These are phyloP conservation scores for Pouteria glomerata DNA, from an alignment of 148 eudicot genomes.

Conservation along the genomic window DNA sequence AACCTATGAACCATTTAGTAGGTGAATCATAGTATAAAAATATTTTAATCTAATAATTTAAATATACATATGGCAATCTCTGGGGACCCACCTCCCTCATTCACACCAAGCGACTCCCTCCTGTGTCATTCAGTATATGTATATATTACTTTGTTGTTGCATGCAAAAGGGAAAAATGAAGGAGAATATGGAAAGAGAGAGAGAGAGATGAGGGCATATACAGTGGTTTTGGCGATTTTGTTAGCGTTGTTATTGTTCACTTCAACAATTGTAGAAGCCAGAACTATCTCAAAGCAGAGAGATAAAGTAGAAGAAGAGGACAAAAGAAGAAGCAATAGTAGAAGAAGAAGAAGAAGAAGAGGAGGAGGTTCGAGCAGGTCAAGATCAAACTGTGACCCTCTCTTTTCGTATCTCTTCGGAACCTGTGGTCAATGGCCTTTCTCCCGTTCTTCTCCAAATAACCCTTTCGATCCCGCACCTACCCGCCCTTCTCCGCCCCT, in stretches of 20 bases:
- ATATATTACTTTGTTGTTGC: no score
- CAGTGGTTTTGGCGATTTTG: background rate
- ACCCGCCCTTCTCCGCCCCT: background rate
- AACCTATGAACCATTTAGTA: no score
- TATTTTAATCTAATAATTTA: no score
- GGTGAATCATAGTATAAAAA: no score
- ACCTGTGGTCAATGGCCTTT: conserved; percentile 37
- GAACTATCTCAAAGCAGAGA: background rate
- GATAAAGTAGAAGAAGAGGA: background rate
- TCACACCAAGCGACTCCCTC: no score
- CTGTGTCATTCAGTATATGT: no score
- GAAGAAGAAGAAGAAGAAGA: conserved; percentile 15
- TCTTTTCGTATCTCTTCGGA: conserved; percentile 22
- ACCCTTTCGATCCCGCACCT: conserved; percentile 19
- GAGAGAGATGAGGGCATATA: conserved; percentile 10
- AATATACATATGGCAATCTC: no score
- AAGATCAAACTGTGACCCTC: conserved; percentile 27
- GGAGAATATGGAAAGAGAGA: background rate
- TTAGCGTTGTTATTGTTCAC: conserved; percentile 15
- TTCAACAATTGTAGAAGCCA: conserved; percentile 4
- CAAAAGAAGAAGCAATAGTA: conserved; percentile 6
- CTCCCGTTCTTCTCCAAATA: conserved; percentile 22
- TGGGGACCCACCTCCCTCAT: no score
- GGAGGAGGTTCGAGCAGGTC: conserved; percentile 13
- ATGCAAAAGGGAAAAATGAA: background rate